Evolutionary conservation across 768 basidiomycete species (phyloP).

Genomic region (Dacryopinax primogenitus): DNA sequence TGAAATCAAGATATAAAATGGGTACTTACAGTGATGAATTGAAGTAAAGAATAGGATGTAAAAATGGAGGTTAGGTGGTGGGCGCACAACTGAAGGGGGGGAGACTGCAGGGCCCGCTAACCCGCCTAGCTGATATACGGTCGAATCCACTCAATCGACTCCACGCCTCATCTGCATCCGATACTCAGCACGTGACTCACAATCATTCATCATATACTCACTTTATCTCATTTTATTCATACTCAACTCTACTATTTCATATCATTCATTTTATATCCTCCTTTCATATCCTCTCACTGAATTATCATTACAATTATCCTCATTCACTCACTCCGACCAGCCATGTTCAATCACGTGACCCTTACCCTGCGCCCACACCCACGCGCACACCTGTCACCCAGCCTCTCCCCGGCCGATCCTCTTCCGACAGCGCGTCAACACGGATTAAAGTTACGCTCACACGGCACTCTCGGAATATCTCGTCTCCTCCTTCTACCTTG

Average conservation of each 20-base stretch:
- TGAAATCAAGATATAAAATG: neutral
- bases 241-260: too few relatives aligned
- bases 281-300: neutral
- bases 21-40: neutral
- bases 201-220: too few relatives aligned
- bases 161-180: constrained; percentile 9
- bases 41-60: neutral
- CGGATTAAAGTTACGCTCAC: constrained; percentile 8
- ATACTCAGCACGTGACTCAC: neutral
- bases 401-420: neutral
- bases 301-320: neutral
- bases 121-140: constrained; percentile 10
- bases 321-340: neutral
- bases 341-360: constrained; percentile 6
- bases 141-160: neutral
- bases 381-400: neutral
- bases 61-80: constrained; percentile 5
- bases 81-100: constrained; percentile 3
- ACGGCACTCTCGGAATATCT: neutral
- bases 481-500: neutral
- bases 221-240: neutral
- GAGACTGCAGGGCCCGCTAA: constrained; percentile 7
- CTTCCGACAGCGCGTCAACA: constrained; percentile 1
- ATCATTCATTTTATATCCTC: neutral
- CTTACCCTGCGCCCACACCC: neutral